phyloP scores from a whole-genome alignment of 2,329 filamentous ascomycete species.

The Cladosporium sp. region DNA sequence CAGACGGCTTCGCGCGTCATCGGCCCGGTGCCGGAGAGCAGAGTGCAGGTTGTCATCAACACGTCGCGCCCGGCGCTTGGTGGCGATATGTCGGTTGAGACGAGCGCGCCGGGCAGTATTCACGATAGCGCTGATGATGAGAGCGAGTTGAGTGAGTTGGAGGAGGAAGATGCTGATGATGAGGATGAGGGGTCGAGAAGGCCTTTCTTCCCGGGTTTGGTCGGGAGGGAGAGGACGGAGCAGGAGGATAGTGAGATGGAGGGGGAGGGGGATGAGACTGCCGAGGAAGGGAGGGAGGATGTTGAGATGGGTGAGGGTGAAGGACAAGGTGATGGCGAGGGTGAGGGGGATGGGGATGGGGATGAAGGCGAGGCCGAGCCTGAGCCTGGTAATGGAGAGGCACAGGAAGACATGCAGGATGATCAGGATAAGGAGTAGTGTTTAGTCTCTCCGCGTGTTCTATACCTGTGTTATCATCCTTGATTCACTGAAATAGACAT shows the following conservation, averaged over 20 bases:
- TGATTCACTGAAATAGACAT: no score
- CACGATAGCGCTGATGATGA: conserved; percentile 53
- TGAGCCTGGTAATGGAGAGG: background rate
- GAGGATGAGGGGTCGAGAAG: conserved; percentile 11
- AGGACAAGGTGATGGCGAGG: conserved; percentile 12
- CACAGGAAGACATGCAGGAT: background rate
- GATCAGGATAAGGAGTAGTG: background rate
- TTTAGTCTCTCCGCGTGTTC: no score
- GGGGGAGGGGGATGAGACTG: conserved; percentile 15
- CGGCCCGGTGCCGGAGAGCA: conserved; percentile 9
- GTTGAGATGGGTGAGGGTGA: conserved; percentile 21
- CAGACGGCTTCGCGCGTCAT: conserved; percentile 14
- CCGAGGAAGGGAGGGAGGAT: conserved; percentile 18
- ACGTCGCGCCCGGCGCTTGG: conserved; percentile 15
- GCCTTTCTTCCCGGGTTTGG: conserved; percentile 25
- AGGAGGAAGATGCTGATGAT: conserved; percentile 21
- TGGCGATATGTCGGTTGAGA: conserved; percentile 37
- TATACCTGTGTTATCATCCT: no score
- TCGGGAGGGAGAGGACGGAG: conserved; percentile 10
- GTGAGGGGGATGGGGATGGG: no score
- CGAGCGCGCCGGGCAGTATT: conserved; percentile 54
- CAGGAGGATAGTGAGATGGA: conserved; percentile 16
- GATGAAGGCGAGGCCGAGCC: background rate
- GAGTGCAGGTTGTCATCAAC: conserved; percentile 28
- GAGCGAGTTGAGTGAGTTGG: conserved; percentile 52